Conservation (phyloP, 768 basidiomycete species). For the Leucocoprinus sp. region DNA sequence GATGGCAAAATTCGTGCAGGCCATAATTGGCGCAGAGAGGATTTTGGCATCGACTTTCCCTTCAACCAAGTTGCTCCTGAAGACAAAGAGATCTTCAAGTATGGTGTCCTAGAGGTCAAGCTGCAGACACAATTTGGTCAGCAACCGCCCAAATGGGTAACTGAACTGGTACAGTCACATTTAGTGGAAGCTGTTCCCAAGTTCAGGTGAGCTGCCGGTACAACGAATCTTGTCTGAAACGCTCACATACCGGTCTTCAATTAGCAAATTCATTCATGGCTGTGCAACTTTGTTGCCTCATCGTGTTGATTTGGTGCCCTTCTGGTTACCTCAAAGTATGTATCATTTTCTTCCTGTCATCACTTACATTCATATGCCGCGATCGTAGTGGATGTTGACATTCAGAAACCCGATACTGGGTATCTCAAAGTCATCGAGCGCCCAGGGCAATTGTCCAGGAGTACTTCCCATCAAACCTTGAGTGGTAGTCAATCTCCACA, state of each 20-base stretch:
- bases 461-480: slow-evolving; percentile 30
- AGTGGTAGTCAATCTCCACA: slow-evolving; percentile 14
- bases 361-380: background rate
- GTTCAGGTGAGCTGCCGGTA: slow-evolving; percentile 53
- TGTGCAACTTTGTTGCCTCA: slow-evolving; percentile 89
- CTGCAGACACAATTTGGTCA: slow-evolving; percentile 94
- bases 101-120: slow-evolving; percentile 96
- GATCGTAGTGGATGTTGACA: slow-evolving; percentile 81
- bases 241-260: background rate
- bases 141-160: slow-evolving; percentile 93
- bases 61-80: slow-evolving; percentile 66
- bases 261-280: slow-evolving; percentile 91
- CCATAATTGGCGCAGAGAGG: slow-evolving; percentile 90
- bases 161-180: slow-evolving; percentile 91
- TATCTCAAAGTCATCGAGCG: slow-evolving; percentile 69
- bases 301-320: slow-evolving; percentile 92
- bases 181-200: slow-evolving; percentile 97
- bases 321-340: slow-evolving; percentile 95
- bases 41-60: slow-evolving; percentile 88
- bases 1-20: slow-evolving; percentile 71
- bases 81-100: slow-evolving; percentile 93
- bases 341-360: background rate
- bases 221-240: background rate
- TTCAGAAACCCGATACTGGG: slow-evolving; percentile 85
- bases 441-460: slow-evolving; percentile 41